phyloP scores from a whole-genome alignment of 148 eudicot species.

The Chenopodium suecicum region DNA sequence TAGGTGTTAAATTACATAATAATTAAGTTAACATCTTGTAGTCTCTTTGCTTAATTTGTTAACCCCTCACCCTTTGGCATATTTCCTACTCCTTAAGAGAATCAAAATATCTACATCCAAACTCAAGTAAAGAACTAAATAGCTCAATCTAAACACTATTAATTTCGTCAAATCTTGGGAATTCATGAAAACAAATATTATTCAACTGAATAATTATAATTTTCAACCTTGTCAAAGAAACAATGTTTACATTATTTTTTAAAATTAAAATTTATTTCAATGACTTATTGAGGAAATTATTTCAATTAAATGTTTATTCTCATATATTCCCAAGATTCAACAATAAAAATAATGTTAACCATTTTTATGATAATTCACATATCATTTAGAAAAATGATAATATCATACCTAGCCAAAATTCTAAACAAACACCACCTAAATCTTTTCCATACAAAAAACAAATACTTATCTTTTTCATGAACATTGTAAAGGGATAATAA shows the following conservation, averaged over 20 bases:
- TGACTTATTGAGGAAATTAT: background rate
- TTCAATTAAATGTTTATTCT: background rate
- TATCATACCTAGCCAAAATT: too few species aligned
- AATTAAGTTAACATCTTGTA: too few species aligned
- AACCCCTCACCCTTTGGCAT: too few species aligned
- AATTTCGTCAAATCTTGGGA: background rate
- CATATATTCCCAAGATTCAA: slow-evolving; percentile 9
- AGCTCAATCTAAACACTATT: background rate
- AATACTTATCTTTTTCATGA: too few species aligned
- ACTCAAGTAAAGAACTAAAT: background rate
- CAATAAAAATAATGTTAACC: background rate
- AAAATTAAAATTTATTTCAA: background rate
- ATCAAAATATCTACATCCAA: too few species aligned
- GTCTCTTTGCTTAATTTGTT: too few species aligned
- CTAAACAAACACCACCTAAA: too few species aligned
- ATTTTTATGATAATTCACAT: background rate
- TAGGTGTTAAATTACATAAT: background rate
- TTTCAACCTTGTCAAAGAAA: background rate
- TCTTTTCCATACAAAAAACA: too few species aligned
- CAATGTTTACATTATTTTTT: background rate
- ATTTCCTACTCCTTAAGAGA: too few species aligned
- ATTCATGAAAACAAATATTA: background rate
- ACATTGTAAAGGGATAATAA: too few species aligned
- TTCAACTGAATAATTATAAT: background rate
- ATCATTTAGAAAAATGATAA: too few species aligned